Conservation (phyloP, 129 eudicot species). For the Flaveria robusta region DNA sequence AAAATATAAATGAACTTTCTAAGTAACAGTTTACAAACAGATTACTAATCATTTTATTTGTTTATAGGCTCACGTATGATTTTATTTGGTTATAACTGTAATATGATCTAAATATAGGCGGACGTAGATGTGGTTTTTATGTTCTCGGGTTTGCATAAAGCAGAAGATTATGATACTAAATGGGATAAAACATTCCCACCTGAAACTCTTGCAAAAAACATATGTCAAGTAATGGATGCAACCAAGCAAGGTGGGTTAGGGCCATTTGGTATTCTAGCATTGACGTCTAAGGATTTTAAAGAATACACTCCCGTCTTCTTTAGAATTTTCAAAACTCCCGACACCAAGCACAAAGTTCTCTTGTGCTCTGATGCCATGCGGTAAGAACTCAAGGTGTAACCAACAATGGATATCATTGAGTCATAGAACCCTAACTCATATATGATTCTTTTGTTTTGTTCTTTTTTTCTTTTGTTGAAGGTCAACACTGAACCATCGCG, state of each 20-base stretch:
- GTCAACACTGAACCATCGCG: constrained; percentile 39
- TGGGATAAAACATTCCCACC: constrained; percentile 40
- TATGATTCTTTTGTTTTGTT: neutral
- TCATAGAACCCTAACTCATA: neutral
- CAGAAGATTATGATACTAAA: constrained; percentile 35
- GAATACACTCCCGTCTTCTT: constrained; percentile 55
- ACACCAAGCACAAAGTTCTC: constrained; percentile 48
- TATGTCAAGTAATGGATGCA: constrained; percentile 48
- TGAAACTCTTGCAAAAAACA: constrained; percentile 32
- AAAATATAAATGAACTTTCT: neutral
- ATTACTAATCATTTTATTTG: neutral
- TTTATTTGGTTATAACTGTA: neutral
- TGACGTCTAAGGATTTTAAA: constrained; percentile 44
- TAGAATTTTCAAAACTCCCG: constrained; percentile 44
- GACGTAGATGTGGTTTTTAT: constrained; percentile 48
- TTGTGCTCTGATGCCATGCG: constrained; percentile 54
- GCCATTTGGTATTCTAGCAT: constrained; percentile 50
- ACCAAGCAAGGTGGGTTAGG: constrained; percentile 51
- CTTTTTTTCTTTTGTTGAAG: constrained; percentile 30
- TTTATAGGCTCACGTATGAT: neutral
- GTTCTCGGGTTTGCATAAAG: constrained; percentile 40
- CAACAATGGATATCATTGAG: neutral
- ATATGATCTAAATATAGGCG: constrained; percentile 40
- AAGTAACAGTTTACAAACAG: neutral
- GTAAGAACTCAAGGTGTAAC: constrained; percentile 9